These are phyloP conservation scores for Chrysophaeum taylorii DNA, from an alignment of 352 stramenopile genomes.

Conservation along the genomic window DNA sequence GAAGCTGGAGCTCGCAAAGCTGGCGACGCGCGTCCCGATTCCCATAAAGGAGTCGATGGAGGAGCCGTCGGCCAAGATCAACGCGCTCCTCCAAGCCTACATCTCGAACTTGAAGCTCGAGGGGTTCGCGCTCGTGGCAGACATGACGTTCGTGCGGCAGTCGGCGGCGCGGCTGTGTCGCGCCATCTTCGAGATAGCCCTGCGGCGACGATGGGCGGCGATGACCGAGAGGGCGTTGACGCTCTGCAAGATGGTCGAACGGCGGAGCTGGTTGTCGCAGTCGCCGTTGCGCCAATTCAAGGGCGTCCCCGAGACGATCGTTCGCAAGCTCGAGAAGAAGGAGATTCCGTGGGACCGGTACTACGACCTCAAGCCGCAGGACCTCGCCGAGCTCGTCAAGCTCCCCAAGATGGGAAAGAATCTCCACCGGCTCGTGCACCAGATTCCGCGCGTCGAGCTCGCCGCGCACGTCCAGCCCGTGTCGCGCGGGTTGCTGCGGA, in stretches of 20 bases:
- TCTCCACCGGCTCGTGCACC: slow-evolving; percentile 94
- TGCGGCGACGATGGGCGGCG: slow-evolving; percentile 85
- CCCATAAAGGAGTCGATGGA: slow-evolving; percentile 89
- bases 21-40: slow-evolving; percentile 92
- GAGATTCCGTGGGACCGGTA: slow-evolving; percentile 97
- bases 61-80: slow-evolving; percentile 89
- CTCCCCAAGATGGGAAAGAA: slow-evolving; percentile 94
- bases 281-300: slow-evolving; percentile 92
- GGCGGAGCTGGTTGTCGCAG: slow-evolving; percentile 93
- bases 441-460: slow-evolving; percentile 93
- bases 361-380: slow-evolving; percentile 86
- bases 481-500: slow-evolving; percentile 84
- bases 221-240: slow-evolving; percentile 85
- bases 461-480: slow-evolving; percentile 94
- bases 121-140: slow-evolving; percentile 92
- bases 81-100: slow-evolving; percentile 97
- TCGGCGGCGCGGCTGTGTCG: slow-evolving; percentile 94
- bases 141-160: slow-evolving; percentile 99
- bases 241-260: slow-evolving; percentile 98
- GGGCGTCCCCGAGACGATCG: slow-evolving; percentile 84
- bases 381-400: slow-evolving; percentile 92
- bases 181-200: slow-evolving; percentile 95
- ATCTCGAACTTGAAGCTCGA: slow-evolving; percentile 94
- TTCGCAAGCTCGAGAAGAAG: slow-evolving; percentile 94
- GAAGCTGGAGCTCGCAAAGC: slow-evolving; percentile 93